Evolutionary conservation across 108 stramenopile genomes (phyloP).

Genomic region (Cyclostephanos tholiformis): DNA sequence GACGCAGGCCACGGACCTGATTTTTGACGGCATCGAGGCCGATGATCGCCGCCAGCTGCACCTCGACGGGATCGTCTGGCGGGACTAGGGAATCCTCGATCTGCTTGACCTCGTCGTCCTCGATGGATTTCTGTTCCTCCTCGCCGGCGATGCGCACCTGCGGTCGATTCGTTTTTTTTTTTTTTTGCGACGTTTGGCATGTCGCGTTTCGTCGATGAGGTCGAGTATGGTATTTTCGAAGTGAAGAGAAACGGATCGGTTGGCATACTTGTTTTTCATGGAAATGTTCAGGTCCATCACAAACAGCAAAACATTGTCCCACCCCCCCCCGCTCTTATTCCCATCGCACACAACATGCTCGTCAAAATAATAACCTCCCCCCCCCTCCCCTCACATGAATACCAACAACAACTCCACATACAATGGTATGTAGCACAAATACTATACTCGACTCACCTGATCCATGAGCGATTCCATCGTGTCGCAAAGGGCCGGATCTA

Average conservation of each 20-base stretch:
- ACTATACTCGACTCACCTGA: conserved; percentile 73
- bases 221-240: no score
- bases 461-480: conserved; percentile 68
- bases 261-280: no score
- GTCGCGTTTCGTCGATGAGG: no score
- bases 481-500: conserved; percentile 38
- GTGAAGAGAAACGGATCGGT: no score
- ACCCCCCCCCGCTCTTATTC: no score
- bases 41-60: conserved; percentile 62
- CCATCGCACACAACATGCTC: no score
- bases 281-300: no score
- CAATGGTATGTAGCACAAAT: no score
- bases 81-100: conserved; percentile 84
- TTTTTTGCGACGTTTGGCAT: background rate
- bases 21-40: conserved; percentile 60
- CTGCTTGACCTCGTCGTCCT: conserved; percentile 79
- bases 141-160: conserved; percentile 79
- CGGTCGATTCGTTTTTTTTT: background rate
- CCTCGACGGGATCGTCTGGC: conserved; percentile 83
- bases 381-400: no score
- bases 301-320: no score
- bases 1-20: conserved; percentile 57
- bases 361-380: no score
- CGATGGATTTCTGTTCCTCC: conserved; percentile 67
- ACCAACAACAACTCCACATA: no score